Evolutionary conservation across 1,284 basidiomycete species (phyloP).

Genomic region (Ceratorhiza oryzae-sativae): DNA sequence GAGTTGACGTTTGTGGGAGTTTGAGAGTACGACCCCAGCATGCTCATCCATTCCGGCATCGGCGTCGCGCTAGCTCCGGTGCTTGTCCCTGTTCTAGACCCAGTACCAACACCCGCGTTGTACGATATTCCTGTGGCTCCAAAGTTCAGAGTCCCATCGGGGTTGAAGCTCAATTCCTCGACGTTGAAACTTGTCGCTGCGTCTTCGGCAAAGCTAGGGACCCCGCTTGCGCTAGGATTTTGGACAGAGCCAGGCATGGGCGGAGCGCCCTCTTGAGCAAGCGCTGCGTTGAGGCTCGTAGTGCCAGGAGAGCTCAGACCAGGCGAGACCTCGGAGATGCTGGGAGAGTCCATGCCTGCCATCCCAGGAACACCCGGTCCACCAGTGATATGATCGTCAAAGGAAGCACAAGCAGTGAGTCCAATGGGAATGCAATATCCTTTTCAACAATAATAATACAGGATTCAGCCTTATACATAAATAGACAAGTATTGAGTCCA

Average conservation of each 20-base stretch:
- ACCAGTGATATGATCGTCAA: conserved; percentile 32
- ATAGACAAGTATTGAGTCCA: background rate
- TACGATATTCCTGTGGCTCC: background rate
- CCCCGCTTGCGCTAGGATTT: background rate
- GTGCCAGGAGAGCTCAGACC: background rate
- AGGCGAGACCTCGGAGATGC: conserved; percentile 22
- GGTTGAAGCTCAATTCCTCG: conserved; percentile 19
- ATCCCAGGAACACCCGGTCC: conserved; percentile 28
- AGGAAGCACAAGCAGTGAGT: conserved; percentile 24
- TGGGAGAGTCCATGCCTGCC: conserved; percentile 33
- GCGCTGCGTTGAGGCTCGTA: background rate
- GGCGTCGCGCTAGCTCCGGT: background rate
- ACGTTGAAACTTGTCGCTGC: background rate
- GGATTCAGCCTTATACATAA: background rate
- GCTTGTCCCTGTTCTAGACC: background rate
- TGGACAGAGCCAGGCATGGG: background rate
- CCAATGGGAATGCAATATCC: conserved; percentile 37
- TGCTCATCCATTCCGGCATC: background rate
- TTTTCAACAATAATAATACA: background rate
- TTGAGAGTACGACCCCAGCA: background rate
- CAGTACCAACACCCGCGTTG: conserved; percentile 2
- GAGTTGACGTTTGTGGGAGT: background rate
- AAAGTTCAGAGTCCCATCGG: conserved; percentile 19
- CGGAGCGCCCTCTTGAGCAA: background rate
- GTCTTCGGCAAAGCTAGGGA: background rate